Evolutionary conservation across 176 grass and related monocot species (phyloP), one percentile per base, ranked within the genome.

Genomic region (Eragrostis curvula): DNA sequence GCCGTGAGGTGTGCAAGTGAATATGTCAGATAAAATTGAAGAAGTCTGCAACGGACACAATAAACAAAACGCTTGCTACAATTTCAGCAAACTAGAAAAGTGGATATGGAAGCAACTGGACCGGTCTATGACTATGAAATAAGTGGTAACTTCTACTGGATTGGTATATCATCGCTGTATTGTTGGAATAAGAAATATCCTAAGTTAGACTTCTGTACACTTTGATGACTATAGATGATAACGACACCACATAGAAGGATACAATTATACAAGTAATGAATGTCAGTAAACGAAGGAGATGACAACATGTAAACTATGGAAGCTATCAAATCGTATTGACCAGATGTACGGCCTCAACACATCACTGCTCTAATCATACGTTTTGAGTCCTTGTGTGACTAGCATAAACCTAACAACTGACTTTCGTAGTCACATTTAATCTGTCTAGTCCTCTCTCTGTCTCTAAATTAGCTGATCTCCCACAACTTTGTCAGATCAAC

Each of bases 181-280:
- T 84, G 49, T 21, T 78, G 58, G 30, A 56, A 79, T 32, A 58
- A 81, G 69, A 63, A 48, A 73, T 8, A 59, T 20, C 23, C 16
- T 45, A 48, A 24, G 49, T 57, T 77, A 39, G 18, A 68, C 21
- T 76, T 29, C 14, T n/a, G 18, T 25, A 11, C 4, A 53, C 58
- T 47, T 68, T 55, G 13, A 79, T 66, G 52, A 45, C 25, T 45
- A 71, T 45, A 71, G 23, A 65, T 2, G 23, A n/a, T 17, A 64
- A 14, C 5, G n/a, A 80, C 49, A 45, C 39, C n/a, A 70, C 9
- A 81, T 58, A 27, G 27, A 39, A 58, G 9, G 21, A 70, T 46
- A 67, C 21, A 53, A n/a, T 20, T 51, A 68, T 17, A 18, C 40
- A 57, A 36, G 25, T 36, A 50, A 27, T 8, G 71, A 28, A 41